These are phyloP conservation scores for Talaromyces ruber DNA, from an alignment of 495 filamentous ascomycete genomes.

Conservation along the genomic window DNA sequence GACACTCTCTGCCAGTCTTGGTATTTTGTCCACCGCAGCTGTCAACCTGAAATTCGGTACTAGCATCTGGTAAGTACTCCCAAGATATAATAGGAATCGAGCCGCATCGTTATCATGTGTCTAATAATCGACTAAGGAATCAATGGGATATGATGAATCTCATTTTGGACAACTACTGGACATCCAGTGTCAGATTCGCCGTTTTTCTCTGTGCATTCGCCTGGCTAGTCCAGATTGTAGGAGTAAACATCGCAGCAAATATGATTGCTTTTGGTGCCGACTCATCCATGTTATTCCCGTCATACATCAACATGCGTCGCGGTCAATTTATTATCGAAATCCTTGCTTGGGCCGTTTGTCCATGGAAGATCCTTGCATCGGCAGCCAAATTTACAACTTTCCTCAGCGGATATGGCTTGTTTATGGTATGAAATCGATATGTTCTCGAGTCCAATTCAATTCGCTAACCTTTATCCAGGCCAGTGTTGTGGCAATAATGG, in stretches of 20 bases:
- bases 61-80: conserved; percentile 14
- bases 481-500: conserved; percentile 48
- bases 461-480: background rate
- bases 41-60: conserved; percentile 29
- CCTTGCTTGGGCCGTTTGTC: conserved; percentile 29
- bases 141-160: conserved; percentile 24
- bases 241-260: conserved; percentile 25
- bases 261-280: conserved; percentile 27
- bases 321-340: conserved; percentile 26
- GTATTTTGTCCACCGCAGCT: conserved; percentile 30
- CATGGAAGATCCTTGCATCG: conserved; percentile 41
- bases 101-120: background rate
- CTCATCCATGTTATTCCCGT: conserved; percentile 21
- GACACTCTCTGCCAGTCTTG: conserved; percentile 31
- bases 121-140: conserved; percentile 13
- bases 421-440: conserved; percentile 17
- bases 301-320: conserved; percentile 27
- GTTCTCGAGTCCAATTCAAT: background rate
- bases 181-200: conserved; percentile 21
- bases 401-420: conserved; percentile 34
- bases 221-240: conserved; percentile 21
- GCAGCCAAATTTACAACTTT: conserved; percentile 34
- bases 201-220: conserved; percentile 24
- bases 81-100: background rate
- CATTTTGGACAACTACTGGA: conserved; percentile 21